Base-by-base conservation (phyloP, 2,329 filamentous ascomycete genomes). In the Alternaria ventricosa region DNA sequence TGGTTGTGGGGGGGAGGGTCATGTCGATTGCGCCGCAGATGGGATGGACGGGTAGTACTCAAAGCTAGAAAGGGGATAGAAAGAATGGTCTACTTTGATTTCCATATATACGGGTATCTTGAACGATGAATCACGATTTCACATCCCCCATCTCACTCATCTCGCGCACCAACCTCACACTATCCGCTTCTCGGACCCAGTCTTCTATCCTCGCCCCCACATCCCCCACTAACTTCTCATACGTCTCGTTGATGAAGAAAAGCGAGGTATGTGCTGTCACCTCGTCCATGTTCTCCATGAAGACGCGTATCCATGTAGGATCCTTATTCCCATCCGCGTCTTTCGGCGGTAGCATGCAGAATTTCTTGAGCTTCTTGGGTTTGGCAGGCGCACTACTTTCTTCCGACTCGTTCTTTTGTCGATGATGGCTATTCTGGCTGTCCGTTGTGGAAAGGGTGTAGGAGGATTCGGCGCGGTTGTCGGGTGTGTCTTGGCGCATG, bases 241-340 rank as follows among this genome's bases (percentile, higher is more conserved):
- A 95, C 61, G 92, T 90, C 63, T 89, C 85, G 7, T 90, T 89
- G 0, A 88, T 81, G 12, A 92, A 87, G 81, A 97, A 97, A 55
- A 97, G 82, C 0, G 91, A 90, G 65, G 92, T 95, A 77, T 97
- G 94, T 10, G 94, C 94, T 7, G 88, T 89, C 1, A 97, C 91
- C 79, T 97, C 92, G 75, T 97, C 94, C 64, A 96, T 89, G 56
- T 89, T 89, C 61, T 90, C 87, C 92, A 97, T 96, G 72, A 89
- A 90, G 3, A 97, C 87, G 47, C 90, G 85, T 1, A 94, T 83
- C 94, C 94, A 97, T 15, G 89, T 87, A 5, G 86, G 82, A 76
- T 97, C 93, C 46, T 84, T 82, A 63, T 84, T 82, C 7, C 88
- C 89, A 56, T 84, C 84, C 20, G 83, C 80, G 55, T 86, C 83